These are phyloP conservation scores for Myriosclerotinia curreyana DNA, from an alignment of 2,329 filamentous ascomycete species.

Conservation along the genomic window DNA sequence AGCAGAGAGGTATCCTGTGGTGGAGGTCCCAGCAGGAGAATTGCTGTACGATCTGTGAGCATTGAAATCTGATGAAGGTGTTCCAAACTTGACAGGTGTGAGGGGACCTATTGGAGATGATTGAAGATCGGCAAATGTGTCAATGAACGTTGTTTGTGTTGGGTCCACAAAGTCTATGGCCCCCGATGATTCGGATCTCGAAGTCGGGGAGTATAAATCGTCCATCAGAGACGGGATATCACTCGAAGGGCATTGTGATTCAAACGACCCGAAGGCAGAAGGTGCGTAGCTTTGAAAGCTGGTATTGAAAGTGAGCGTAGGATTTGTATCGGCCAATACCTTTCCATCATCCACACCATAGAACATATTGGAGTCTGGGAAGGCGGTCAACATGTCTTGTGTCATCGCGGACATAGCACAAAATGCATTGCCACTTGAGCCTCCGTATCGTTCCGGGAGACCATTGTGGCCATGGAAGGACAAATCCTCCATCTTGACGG, in stretches of 20 bases:
- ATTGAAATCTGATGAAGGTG: slow-evolving; percentile 13
- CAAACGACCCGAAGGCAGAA: slow-evolving; percentile 20
- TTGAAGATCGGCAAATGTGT: slow-evolving; percentile 24
- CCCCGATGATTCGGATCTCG: slow-evolving; percentile 24
- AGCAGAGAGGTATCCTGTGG: slow-evolving; percentile 7
- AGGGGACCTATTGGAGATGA: slow-evolving; percentile 23
- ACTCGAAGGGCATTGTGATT: slow-evolving; percentile 22
- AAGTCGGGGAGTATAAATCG: slow-evolving; percentile 29
- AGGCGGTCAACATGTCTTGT: slow-evolving; percentile 24
- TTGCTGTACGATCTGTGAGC: slow-evolving; percentile 5
- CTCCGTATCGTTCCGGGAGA: slow-evolving; percentile 23
- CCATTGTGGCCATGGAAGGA: slow-evolving; percentile 17
- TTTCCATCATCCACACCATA: slow-evolving; percentile 16
- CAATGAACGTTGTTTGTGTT: slow-evolving; percentile 33
- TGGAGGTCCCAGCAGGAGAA: not conserved
- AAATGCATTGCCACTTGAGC: slow-evolving; percentile 5
- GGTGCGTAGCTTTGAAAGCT: slow-evolving; percentile 17
- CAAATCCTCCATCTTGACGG: slow-evolving; percentile 24
- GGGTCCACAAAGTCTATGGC: slow-evolving; percentile 33
- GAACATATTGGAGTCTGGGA: slow-evolving; percentile 23
- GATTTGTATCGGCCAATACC: slow-evolving; percentile 20
- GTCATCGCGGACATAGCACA: slow-evolving; percentile 26
- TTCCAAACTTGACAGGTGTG: slow-evolving; percentile 19
- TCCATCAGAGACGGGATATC: slow-evolving; percentile 26
- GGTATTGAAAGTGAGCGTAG: slow-evolving; percentile 20